These are phyloP conservation scores for Coix lacrymajobi DNA, from an alignment of 176 grass and related monocot species.

Conservation along the genomic window DNA sequence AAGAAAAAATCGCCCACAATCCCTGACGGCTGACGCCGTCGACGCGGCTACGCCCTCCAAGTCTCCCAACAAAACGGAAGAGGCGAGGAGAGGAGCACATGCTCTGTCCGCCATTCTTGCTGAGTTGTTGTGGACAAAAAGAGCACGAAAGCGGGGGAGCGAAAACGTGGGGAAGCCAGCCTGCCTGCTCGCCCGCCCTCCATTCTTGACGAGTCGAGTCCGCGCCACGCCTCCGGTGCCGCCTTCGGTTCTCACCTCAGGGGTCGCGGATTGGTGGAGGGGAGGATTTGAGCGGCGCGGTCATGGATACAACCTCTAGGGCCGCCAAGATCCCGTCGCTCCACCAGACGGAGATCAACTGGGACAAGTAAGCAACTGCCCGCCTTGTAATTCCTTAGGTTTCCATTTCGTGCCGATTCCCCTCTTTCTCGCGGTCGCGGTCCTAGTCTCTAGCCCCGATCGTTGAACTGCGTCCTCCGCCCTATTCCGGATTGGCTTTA, in stretches of 20 bases:
- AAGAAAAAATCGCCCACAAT: slow-evolving; percentile 8
- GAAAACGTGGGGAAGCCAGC: background rate
- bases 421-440: background rate
- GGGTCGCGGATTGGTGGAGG: slow-evolving; percentile 6
- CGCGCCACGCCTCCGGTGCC: background rate
- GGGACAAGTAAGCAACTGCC: slow-evolving; percentile 70
- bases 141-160: slow-evolving; percentile 18
- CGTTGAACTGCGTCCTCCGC: background rate
- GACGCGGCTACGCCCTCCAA: slow-evolving; percentile 28
- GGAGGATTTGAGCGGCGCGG: slow-evolving; percentile 35
- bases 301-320: slow-evolving; percentile 38
- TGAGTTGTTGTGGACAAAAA: slow-evolving; percentile 6
- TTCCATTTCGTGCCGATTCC: background rate
- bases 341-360: slow-evolving; percentile 93
- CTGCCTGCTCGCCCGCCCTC: background rate
- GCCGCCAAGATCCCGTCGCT: slow-evolving; percentile 56
- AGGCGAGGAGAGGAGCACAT: slow-evolving; percentile 40
- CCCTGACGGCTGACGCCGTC: slow-evolving; percentile 25
- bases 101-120: background rate
- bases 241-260: background rate
- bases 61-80: background rate
- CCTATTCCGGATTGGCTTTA: background rate
- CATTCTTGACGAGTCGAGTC: slow-evolving; percentile 15
- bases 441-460: background rate
- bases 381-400: background rate